Evolutionary conservation across 805 yeast genomes (phyloP), one percentile per base, ranked within the genome.

Genomic region (Candida parachauliodes): DNA sequence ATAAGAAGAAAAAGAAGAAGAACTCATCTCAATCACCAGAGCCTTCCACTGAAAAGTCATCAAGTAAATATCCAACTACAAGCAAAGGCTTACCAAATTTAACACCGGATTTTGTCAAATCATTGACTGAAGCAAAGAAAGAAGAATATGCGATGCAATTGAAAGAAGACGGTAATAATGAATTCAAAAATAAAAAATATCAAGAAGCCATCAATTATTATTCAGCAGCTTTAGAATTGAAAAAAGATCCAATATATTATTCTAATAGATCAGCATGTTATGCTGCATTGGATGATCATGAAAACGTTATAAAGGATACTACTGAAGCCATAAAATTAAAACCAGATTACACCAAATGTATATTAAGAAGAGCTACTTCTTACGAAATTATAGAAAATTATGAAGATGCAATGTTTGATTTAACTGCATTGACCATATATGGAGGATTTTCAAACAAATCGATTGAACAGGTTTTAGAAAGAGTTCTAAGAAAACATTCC

Each of bases 241-340:
- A 83, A 57, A 63, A 72, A 49, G 97, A 93, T 62, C 88, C 97
- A 4, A 84, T 89, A 24, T 93, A 76, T 67, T 91, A 82, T 68
- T 88, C 97, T 44, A 93, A 93, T 72, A 81, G 97, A 65, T 88
- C 98, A 20, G 98, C 98, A 12, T 91, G 96, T 65, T 85, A 85
- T 65, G 84, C 89, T 36, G 87, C 94, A 7, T 69, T 86, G 48
- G 77, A 80, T 46, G 77, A 88, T 45, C 80, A 78, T 57, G 88
- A 86, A 51, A 82, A 88, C 58, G 96, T 89, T 32, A 74, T 93
- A 46, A 85, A 79, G 49, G 96, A 88, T 60, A 84, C 96, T 40
- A 78, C 95, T 15, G 76, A 74, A 44, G 98, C 98, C 20, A 74
- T 93, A 52, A 74, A 79, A 51, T 67, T 91, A 52, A 84, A 88